Base-by-base conservation (phyloP, 345 rosid genomes). In the Brassica juncea region DNA sequence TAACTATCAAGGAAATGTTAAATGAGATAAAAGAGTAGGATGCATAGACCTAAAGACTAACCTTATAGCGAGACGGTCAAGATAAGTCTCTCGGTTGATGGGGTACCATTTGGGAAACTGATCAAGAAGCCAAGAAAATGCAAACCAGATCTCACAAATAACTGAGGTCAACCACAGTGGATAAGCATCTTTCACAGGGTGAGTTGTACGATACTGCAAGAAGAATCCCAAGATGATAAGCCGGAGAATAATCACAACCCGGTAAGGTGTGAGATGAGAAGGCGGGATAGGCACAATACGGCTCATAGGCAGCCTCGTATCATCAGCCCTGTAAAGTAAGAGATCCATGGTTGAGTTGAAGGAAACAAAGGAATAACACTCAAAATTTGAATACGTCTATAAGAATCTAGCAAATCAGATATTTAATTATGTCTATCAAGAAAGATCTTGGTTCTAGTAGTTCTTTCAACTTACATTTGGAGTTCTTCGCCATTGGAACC, bases 61-160 rank as follows among this genome's bases (percentile, higher is more conserved):
- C 97, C 99, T 91, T 72, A 94, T 63, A 64, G 92, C 87, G 60
- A 94, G 97, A 86, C 97, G 86, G 84, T 94, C 97, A 32, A 94
- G 93, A 82, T 81, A 92, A 23, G 99, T 94, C 84, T 94, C 99
- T 0, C 98, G 93, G 80, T 92, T 94, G 80, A 92, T 78, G 27
- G 98, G 98, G 57, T 15, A 87, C 98, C 98, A 94, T 80, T 94
- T 94, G 62, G 98, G 98, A 80, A 94, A 94, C 87, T 94, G 98
- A 87, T 94, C 98, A 74, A 94, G 87, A 81, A 94, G 93, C 98
- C 98, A 94, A 54, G 97, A 94, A 82, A 92, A 84, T 66, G 98
- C 98, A 88, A 94, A 94, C 98, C 97, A 94, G 75, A 94, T 86
- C 93, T 94, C 98, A 82, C 98, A 94, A 64, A 94, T 94, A 81